phyloP scores from a whole-genome alignment of 305 asterid genomes.

The Fraxinus greggii region DNA sequence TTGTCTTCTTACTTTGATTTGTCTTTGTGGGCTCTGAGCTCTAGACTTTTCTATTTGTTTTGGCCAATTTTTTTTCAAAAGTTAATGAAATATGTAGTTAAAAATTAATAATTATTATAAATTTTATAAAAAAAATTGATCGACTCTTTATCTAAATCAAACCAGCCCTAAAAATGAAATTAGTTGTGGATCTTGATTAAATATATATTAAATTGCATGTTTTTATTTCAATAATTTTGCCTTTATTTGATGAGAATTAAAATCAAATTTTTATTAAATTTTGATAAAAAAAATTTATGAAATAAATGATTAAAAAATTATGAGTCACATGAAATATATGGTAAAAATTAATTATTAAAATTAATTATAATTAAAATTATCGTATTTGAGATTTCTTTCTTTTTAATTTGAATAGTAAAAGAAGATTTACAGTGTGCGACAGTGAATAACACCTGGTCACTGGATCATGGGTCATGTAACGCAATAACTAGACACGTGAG shows the following conservation, averaged over 20 bases:
- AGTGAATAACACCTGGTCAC: neutral
- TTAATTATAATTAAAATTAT: too few relatives aligned
- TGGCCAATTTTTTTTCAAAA: too few relatives aligned
- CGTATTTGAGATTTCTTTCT: neutral
- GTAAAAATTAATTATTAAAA: too few relatives aligned
- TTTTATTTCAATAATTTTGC: neutral
- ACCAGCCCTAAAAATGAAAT: neutral
- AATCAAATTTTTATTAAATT: too few relatives aligned
- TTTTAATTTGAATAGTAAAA: neutral
- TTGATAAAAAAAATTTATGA: too few relatives aligned
- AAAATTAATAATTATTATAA: too few relatives aligned
- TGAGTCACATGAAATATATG: too few relatives aligned
- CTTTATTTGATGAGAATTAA: too few relatives aligned
- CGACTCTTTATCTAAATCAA: neutral
- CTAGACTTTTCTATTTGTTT: neutral
- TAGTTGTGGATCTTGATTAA: neutral
- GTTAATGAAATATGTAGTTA: too few relatives aligned
- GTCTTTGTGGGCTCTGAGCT: constrained; percentile 16
- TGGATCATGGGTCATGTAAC: neutral
- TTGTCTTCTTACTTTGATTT: constrained; percentile 23
- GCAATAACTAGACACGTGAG: constrained; percentile 28
- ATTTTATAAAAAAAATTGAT: too few relatives aligned
- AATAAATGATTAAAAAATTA: too few relatives aligned
- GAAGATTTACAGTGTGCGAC: neutral
- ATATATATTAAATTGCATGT: too few relatives aligned